Evolutionary conservation across 139 green algal species (phyloP), one percentile per base, ranked within the genome.

Genomic region (Chlamydomonas asymmetrica): DNA sequence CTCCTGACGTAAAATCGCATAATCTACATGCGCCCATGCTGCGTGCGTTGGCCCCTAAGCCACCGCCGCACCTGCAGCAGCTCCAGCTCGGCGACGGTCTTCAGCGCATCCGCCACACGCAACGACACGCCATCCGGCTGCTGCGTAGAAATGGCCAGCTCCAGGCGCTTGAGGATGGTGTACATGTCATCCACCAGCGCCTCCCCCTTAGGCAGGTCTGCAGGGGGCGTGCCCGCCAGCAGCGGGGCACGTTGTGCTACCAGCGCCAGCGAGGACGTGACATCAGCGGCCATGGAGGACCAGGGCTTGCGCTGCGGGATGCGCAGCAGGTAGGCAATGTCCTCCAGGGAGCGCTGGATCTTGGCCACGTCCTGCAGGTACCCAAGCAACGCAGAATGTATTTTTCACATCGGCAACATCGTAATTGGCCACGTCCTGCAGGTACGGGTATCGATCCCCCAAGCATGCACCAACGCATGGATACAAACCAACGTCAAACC

Each of bases 261-360:
- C 0, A 80, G 31, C 2, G 37, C 39, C 49, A 88, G 57, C 5
- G 87, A 82, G 2, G 45, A 43, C 0, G 66, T 38, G 3, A 94
- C 73, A 54, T 91, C 80, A 0, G 82, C 57, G 0, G 78, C 66
- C 91, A 97, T 97, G 73, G 64, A 85, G 35, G 67, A 83, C 89
- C 89, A 97, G 13, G 93, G 93, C 83, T 92, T 94, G 63, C 83
- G 77, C 69, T 94, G 91, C 1, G 92, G 93, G 63, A 97, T 97
- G 68, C 93, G 84, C 65, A 97, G 88, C 72, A 92, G 87, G 79
- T 91, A 94, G 20, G 76, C 72, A 8, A 94, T 68, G 10, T 90
- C 81, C 60, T 90, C 82, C 22, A 90, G 60, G 0, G 49, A 65
- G 0, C 63, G 49, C 75, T 93, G 92, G 0, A 97, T 67, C 0